phyloP scores from a whole-genome alignment of 331 rosid species.

The Cydonia oblonga region DNA sequence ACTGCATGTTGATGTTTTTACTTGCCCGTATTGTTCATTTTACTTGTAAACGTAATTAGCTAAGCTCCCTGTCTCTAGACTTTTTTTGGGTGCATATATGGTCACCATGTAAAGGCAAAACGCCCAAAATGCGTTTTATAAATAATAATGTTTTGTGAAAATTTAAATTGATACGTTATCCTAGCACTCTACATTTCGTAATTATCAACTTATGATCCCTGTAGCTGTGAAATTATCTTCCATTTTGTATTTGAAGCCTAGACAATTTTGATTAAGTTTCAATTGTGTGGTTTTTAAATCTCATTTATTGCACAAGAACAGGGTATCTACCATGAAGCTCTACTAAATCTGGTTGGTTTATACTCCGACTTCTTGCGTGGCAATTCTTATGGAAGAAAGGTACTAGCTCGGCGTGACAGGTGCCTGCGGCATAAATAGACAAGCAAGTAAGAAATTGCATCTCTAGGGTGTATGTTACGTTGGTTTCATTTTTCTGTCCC shows the following conservation, averaged over 20 bases:
- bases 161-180: not conserved
- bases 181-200: not conserved
- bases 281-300: not conserved
- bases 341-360: conserved; percentile 15
- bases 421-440: not conserved
- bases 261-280: not conserved
- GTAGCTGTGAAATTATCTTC: not conserved
- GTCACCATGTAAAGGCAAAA: not conserved
- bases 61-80: not conserved
- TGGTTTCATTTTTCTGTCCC: not conserved
- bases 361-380: conserved; percentile 23
- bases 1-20: not conserved
- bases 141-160: not conserved
- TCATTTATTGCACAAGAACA: conserved; percentile 4
- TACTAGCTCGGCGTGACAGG: conserved; percentile 25
- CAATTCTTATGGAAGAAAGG: conserved; percentile 41
- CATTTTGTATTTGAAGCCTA: not conserved
- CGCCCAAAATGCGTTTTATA: not conserved
- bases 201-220: not conserved
- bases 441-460: not conserved
- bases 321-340: conserved; percentile 13
- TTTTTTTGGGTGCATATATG: not conserved
- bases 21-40: not conserved
- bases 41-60: not conserved
- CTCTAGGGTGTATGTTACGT: not conserved